Conservation (phyloP, 306 rosid genomes). For the Crotalaria pallida region DNA sequence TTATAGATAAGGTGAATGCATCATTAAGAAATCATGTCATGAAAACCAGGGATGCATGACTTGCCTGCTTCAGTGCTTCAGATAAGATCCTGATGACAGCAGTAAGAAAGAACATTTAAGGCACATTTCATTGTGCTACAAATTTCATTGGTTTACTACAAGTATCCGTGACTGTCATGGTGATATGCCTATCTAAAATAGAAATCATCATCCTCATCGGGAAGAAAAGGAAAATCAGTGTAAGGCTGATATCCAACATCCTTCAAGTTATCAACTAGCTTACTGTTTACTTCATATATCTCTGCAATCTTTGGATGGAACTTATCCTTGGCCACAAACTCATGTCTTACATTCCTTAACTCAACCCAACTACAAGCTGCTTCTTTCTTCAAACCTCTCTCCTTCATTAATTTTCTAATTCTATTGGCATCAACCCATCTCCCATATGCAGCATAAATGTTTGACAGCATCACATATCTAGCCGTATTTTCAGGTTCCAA, state of each 20-base stretch:
- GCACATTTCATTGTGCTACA: no score
- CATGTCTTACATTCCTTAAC: constrained; percentile 41
- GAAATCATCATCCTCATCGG: constrained; percentile 29
- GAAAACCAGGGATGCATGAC: background rate
- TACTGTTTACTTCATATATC: constrained; percentile 34
- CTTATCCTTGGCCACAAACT: constrained; percentile 51
- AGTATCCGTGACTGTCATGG: no score
- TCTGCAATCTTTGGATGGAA: constrained; percentile 40
- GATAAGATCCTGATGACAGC: no score
- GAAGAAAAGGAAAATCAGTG: constrained; percentile 23
- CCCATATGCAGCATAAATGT: constrained; percentile 55
- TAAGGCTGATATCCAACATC: constrained; percentile 43
- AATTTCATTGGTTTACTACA: no score
- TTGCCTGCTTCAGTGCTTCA: background rate
- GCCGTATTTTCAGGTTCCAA: constrained; percentile 55
- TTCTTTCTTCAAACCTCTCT: constrained; percentile 49
- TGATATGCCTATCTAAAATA: background rate
- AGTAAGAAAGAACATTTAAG: no score
- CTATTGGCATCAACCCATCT: constrained; percentile 45
- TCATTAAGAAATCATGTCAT: background rate
- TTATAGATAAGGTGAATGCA: background rate
- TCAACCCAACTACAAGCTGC: constrained; percentile 59
- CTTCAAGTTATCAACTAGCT: constrained; percentile 43
- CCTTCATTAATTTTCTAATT: constrained; percentile 42
- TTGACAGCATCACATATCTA: constrained; percentile 60